These are phyloP conservation scores for Skeletonema menzelii DNA, from an alignment of 108 stramenopile genomes.

Conservation along the genomic window DNA sequence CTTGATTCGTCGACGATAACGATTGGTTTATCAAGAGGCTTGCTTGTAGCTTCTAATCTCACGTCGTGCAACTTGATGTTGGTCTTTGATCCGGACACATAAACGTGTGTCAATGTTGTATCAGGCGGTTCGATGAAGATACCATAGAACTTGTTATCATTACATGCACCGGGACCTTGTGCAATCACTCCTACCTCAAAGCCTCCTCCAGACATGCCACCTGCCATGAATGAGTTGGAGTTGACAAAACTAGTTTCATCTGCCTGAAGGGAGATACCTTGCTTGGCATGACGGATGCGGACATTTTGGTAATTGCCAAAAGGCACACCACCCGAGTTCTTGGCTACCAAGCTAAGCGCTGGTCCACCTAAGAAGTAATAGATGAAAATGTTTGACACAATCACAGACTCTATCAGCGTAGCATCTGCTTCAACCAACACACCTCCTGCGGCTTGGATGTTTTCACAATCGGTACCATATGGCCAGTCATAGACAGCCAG, in stretches of 20 bases:
- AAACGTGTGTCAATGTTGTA: conserved; percentile 25
- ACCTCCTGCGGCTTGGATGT: conserved; percentile 22
- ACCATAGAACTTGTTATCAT: conserved; percentile 47
- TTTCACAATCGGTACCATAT: conserved; percentile 20
- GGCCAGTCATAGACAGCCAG: conserved; percentile 35
- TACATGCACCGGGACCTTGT: conserved; percentile 38
- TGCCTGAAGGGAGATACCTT: conserved; percentile 23
- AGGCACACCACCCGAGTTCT: conserved; percentile 29
- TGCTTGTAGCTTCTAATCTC: conserved; percentile 30
- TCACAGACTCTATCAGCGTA: conserved; percentile 22
- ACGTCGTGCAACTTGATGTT: conserved; percentile 35
- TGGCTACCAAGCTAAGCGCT: conserved; percentile 16
- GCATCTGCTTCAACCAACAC: conserved; percentile 30
- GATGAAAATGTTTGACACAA: conserved; percentile 32
- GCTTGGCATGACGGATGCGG: conserved; percentile 38
- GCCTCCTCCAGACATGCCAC: conserved; percentile 38
- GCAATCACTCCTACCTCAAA: conserved; percentile 22
- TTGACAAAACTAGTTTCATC: conserved; percentile 39
- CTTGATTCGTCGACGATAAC: conserved; percentile 37
- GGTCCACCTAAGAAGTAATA: conserved; percentile 39
- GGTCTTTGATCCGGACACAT: conserved; percentile 38
- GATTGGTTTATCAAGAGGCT: conserved; percentile 18
- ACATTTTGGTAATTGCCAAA: conserved; percentile 33
- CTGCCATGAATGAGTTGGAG: conserved; percentile 28
- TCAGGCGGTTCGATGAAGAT: conserved; percentile 35